phyloP scores from a whole-genome alignment of 495 filamentous ascomycete species.

The Penicillium bialowiezense region DNA sequence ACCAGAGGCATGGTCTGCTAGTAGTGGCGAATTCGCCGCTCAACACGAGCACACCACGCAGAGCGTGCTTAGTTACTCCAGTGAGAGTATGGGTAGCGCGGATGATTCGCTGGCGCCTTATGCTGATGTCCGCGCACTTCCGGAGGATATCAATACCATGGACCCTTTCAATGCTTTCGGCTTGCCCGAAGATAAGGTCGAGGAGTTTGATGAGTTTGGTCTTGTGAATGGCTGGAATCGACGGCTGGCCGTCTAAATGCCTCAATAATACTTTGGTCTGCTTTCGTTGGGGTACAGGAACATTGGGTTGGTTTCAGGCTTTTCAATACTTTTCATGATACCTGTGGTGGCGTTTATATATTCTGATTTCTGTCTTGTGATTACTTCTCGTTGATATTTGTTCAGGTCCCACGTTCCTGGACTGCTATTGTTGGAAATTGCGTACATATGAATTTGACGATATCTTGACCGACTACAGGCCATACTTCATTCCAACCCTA shows the following conservation, averaged over 20 bases:
- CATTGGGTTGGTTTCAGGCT: neutral
- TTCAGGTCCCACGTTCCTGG: neutral
- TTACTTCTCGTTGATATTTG: neutral
- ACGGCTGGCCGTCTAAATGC: constrained; percentile 36
- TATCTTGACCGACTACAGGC: too few species aligned
- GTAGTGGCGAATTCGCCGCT: constrained; percentile 34
- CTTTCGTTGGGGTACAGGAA: neutral
- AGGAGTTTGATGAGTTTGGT: constrained; percentile 34
- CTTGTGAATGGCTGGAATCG: constrained; percentile 36
- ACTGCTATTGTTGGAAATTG: neutral
- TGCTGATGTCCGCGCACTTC: constrained; percentile 19
- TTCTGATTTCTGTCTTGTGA: neutral
- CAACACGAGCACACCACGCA: constrained; percentile 49
- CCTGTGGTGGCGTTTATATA: constrained; percentile 9
- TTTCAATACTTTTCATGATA: constrained; percentile 9
- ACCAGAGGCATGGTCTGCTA: constrained; percentile 43
- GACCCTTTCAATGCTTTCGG: constrained; percentile 51
- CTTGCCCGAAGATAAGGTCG: constrained; percentile 34
- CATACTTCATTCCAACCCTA: too few species aligned
- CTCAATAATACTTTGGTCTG: neutral
- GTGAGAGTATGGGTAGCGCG: constrained; percentile 65
- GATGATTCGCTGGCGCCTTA: constrained; percentile 35
- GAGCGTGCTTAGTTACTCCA: constrained; percentile 72
- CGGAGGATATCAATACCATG: constrained; percentile 29
- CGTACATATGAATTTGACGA: constrained; percentile 4